Base-by-base conservation (phyloP, 805 yeast genomes). In the Starmerella vitae region DNA sequence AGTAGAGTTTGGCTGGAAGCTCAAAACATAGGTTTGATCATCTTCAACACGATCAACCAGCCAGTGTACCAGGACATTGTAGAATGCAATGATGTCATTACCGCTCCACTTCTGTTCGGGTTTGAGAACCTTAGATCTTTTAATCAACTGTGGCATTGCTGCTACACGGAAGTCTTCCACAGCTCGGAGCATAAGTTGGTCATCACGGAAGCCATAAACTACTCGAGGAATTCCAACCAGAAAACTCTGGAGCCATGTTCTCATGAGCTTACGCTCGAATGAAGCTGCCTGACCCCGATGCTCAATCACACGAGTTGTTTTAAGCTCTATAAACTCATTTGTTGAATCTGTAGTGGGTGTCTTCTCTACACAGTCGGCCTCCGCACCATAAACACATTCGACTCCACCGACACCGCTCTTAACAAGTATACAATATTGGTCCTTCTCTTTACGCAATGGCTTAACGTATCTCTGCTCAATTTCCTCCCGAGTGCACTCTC, bases 231-330 rank as follows among this genome's bases (percentile, higher is more conserved):
- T 70, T 3, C 98, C 98, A 33, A 83, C 66, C 18, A 91, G 63
- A 57, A 85, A 91, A 46, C 94, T 79, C 62, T 85, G 97, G 2
- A 93, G 83, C 99, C 99, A 91, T 0, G 93, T 70, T 44, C 66
- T 71, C 55, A 78, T 72, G 33, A 91, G 62, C 59, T 84, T 85
- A 81, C 93, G 20, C 86, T 88, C 95, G 54, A 88, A 84, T 15
- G 56, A 67, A 28, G 65, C 65, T 13, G 78, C 74, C 28, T 77
- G 77, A 13, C 68, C 65, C 4, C 74, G 72, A 15, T 70, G 64
- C 18, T 63, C 65, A 0, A 88, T 66, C 5, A 67, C 63, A 32
- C 69, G 63, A 2, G 78, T 62, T 1, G 94, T 82, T 54, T 86
- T 88, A 47, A 91, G 64, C 57, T 91, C 96, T 6, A 78, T 77